phyloP scores from a whole-genome alignment of 2,329 filamentous ascomycete species.

The Cladophialophora psammophila region DNA sequence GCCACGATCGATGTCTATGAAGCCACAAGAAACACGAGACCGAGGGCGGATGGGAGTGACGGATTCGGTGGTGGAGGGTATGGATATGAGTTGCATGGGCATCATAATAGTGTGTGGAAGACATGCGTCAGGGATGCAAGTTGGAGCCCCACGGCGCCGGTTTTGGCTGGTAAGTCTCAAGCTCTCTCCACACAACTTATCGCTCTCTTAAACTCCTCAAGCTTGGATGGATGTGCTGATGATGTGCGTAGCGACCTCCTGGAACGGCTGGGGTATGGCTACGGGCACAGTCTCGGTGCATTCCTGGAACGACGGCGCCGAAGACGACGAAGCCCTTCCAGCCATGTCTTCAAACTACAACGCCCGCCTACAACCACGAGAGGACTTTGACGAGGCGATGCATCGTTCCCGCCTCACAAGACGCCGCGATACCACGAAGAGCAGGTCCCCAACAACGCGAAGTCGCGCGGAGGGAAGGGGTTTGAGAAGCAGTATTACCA shows the following conservation, averaged over 20 bases:
- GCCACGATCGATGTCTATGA: constrained; percentile 77
- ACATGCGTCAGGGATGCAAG: constrained; percentile 86
- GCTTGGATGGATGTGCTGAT: background rate
- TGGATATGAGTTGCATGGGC: constrained; percentile 57
- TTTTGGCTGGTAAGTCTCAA: constrained; percentile 69
- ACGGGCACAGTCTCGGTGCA: constrained; percentile 80
- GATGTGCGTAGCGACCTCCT: constrained; percentile 70
- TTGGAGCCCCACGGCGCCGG: constrained; percentile 86
- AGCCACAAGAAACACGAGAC: constrained; percentile 70
- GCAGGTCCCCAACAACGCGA: constrained; percentile 14
- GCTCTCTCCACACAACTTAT: background rate
- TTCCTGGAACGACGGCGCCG: constrained; percentile 72
- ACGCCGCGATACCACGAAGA: background rate
- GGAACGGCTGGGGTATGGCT: constrained; percentile 78
- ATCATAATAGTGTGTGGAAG: constrained; percentile 62
- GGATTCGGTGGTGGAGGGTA: constrained; percentile 62
- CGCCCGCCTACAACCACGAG: constrained; percentile 61
- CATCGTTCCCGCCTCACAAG: constrained; percentile 31
- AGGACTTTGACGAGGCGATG: constrained; percentile 50
- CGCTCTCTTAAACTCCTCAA: background rate
- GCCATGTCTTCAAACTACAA: constrained; percentile 68
- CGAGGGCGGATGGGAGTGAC: constrained; percentile 45
- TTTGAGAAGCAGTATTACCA: constrained; percentile 35
- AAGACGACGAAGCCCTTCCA: constrained; percentile 68
- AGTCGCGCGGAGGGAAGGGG: constrained; percentile 43